Percentiles rank a stretch among this genome's conserved stretches.
phyloP scores from a whole-genome alignment of 352 stramenopile genomes.

The Globisporangium nagaii region DNA sequence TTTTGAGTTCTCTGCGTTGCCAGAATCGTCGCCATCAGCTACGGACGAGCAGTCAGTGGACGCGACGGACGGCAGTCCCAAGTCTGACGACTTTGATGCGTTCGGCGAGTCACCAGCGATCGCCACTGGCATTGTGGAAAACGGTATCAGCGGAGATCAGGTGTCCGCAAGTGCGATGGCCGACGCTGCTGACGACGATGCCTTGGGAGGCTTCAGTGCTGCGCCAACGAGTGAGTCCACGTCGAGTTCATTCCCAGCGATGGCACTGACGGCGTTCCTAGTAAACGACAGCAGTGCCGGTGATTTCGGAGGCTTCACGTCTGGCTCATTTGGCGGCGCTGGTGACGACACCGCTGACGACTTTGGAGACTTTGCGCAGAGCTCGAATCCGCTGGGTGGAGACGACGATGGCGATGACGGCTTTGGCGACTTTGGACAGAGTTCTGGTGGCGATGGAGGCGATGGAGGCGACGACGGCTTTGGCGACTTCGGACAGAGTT shows the following conservation, averaged over 20 bases:
- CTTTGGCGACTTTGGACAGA: conserved; percentile 35
- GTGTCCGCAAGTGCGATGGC: too few relatives aligned
- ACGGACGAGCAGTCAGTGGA: not conserved
- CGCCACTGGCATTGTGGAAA: not conserved
- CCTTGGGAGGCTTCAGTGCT: conserved; percentile 2
- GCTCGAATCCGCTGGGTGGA: not conserved
- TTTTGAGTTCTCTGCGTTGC: not conserved
- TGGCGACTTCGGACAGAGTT: conserved; percentile 23
- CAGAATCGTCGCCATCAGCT: too few relatives aligned
- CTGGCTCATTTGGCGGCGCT: not conserved
- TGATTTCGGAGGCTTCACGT: not conserved
- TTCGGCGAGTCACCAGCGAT: not conserved
- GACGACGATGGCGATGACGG: conserved; percentile 18
- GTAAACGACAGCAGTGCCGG: not conserved
- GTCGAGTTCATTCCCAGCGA: not conserved
- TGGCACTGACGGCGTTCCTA: not conserved
- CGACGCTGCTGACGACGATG: not conserved
- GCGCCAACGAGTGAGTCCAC: not conserved
- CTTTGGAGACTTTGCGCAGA: conserved; percentile 20
- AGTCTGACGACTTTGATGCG: not conserved
- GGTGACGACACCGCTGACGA: conserved; percentile 19
- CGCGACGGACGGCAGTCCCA: not conserved
- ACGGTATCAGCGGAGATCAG: not conserved
- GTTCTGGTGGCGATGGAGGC: not conserved
- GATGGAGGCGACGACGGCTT: conserved; percentile 31